Evolutionary conservation across 202 grass and related monocot species (phyloP).

Genomic region (Panicum virgatum): DNA sequence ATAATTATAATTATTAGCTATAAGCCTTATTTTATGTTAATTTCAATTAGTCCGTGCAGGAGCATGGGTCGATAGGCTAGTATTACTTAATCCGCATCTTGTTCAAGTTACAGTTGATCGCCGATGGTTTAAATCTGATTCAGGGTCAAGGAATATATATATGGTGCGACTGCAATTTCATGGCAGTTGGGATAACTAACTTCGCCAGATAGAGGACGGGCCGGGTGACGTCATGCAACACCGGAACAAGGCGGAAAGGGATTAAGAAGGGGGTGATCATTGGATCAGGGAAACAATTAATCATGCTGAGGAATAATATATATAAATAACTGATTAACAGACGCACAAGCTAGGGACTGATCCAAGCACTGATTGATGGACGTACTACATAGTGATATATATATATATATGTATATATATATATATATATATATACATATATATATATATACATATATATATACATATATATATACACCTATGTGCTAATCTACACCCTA

Average conservation of each 20-base stretch:
- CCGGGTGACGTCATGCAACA: constrained; percentile 27
- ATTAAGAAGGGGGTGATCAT: too few relatives aligned
- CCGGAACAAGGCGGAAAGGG: background rate
- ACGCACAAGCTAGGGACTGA: background rate
- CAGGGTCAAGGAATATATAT: background rate
- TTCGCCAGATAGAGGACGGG: too few relatives aligned
- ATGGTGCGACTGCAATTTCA: background rate
- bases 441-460: too few relatives aligned
- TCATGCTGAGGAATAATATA: constrained; percentile 19
- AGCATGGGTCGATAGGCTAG: too few relatives aligned
- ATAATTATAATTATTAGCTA: too few relatives aligned
- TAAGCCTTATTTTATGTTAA: too few relatives aligned
- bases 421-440: too few relatives aligned
- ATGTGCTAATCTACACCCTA: too few relatives aligned
- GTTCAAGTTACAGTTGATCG: constrained; percentile 9
- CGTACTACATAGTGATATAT: background rate
- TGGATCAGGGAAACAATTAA: constrained; percentile 25
- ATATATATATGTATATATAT: too few relatives aligned
- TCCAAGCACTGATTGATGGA: constrained; percentile 6
- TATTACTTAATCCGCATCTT: too few relatives aligned
- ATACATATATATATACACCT: too few relatives aligned
- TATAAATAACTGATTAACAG: background rate
- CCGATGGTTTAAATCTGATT: background rate
- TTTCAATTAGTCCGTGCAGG: background rate
- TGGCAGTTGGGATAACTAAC: constrained; percentile 37